Percentiles rank a stretch among this genome's conserved stretches.
Conservation (phyloP, 768 basidiomycete species). For the Amanita rimosa region DNA sequence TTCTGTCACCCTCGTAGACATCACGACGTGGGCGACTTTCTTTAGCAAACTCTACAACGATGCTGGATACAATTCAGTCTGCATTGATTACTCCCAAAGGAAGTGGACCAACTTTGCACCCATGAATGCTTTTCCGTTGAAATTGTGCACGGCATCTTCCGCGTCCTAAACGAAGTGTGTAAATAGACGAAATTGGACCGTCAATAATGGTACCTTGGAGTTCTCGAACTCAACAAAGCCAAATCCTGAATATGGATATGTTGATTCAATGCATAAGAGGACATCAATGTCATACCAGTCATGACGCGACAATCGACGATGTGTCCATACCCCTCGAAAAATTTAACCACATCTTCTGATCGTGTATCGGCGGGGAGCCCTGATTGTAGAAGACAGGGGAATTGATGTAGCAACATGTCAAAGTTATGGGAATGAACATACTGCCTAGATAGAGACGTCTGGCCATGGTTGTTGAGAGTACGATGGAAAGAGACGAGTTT, state of each 20-base stretch:
- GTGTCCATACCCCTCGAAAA: conserved; percentile 85
- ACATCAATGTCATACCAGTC: conserved; percentile 46
- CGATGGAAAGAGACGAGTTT: conserved; percentile 18
- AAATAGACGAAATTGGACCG: conserved; percentile 3
- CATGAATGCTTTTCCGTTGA: conserved; percentile 85
- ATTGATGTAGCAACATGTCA: background rate
- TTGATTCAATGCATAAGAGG: background rate
- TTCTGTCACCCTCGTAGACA: conserved; percentile 46
- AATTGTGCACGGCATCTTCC: conserved; percentile 81
- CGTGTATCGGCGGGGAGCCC: conserved; percentile 80
- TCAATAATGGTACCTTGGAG: conserved; percentile 39
- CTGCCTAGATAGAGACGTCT: conserved; percentile 82
- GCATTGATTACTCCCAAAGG: background rate
- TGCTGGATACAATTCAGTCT: conserved; percentile 31
- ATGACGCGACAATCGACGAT: conserved; percentile 90
- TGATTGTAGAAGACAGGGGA: conserved; percentile 15
- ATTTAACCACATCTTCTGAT: conserved; percentile 74
- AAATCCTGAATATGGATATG: conserved; percentile 45
- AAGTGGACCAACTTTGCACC: conserved; percentile 55
- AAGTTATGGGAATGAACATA: conserved; percentile 22
- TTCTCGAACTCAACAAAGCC: conserved; percentile 97
- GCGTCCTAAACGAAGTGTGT: conserved; percentile 54
- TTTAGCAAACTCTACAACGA: conserved; percentile 94
- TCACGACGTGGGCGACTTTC: conserved; percentile 83
- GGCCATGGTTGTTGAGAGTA: conserved; percentile 47